Evolutionary conservation across 495 filamentous ascomycete genomes (phyloP).

Genomic region (Evernia prunastri): DNA sequence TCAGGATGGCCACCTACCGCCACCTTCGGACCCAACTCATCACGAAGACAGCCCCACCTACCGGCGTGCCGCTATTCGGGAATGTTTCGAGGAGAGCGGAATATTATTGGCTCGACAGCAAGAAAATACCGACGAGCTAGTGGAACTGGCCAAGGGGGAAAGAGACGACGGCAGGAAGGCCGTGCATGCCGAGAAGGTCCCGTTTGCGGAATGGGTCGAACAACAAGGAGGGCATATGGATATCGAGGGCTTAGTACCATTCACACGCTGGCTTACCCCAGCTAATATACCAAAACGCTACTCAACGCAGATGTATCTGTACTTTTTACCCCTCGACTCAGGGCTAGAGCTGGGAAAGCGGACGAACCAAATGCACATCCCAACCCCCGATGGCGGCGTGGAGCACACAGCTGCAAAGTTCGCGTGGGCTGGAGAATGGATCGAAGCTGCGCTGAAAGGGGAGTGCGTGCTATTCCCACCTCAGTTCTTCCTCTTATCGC

Average conservation of each 20-base stretch:
- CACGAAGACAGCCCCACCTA: constrained; percentile 66
- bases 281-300: constrained; percentile 63
- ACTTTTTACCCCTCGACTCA: constrained; percentile 68
- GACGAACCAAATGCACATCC: constrained; percentile 42
- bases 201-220: constrained; percentile 62
- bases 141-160: constrained; percentile 48
- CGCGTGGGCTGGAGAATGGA: constrained; percentile 60
- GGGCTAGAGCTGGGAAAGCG: constrained; percentile 18
- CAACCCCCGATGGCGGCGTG: constrained; percentile 74
- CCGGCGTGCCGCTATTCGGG: constrained; percentile 71
- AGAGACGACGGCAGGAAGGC: constrained; percentile 59
- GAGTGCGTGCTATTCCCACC: constrained; percentile 86
- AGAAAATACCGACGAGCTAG: constrained; percentile 27
- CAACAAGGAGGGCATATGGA: constrained; percentile 57
- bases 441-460: constrained; percentile 50
- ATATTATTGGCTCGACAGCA: constrained; percentile 65
- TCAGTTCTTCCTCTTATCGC: constrained; percentile 70
- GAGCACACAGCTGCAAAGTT: constrained; percentile 83
- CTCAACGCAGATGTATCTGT: constrained; percentile 93
- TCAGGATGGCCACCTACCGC: constrained; percentile 54
- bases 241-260: constrained; percentile 65
- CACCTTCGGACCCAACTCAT: constrained; percentile 37
- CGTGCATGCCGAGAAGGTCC: constrained; percentile 56
- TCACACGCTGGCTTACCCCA: constrained; percentile 90
- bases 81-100: constrained; percentile 93